Evolutionary conservation across 1,139 yeast species (phyloP).

Genomic region (Sugiyamaella castrensis): DNA sequence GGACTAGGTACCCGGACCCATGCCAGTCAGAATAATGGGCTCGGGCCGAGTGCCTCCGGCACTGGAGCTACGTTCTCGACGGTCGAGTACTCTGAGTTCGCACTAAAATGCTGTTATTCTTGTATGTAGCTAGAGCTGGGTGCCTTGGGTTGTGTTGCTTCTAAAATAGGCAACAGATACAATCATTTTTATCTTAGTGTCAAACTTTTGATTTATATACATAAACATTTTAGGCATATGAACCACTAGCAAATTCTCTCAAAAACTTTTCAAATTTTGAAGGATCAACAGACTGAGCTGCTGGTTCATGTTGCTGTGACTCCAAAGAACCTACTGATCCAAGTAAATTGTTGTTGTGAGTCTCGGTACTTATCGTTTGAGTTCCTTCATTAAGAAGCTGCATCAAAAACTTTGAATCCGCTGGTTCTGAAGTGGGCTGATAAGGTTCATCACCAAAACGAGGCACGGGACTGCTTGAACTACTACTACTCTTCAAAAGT

Average conservation of each 20-base stretch:
- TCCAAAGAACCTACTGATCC: background rate
- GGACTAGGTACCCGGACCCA: too few relatives aligned
- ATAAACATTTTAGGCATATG: slow-evolving; percentile 2
- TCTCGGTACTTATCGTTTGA: background rate
- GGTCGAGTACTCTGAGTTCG: too few relatives aligned
- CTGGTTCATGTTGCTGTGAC: background rate
- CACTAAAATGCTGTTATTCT: too few relatives aligned
- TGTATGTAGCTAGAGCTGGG: too few relatives aligned
- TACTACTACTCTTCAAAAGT: background rate
- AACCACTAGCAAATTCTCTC: slow-evolving; percentile 9
- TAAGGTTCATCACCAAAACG: background rate
- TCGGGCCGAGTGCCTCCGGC: too few relatives aligned
- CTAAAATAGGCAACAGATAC: too few relatives aligned
- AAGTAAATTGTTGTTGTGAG: background rate
- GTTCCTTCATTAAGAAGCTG: slow-evolving; percentile 1
- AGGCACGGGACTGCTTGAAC: background rate
- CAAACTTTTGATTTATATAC: background rate
- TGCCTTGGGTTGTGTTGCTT: too few relatives aligned
- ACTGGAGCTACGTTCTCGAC: too few relatives aligned
- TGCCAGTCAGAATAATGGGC: too few relatives aligned
- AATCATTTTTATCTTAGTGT: background rate
- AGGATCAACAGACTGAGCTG: background rate
- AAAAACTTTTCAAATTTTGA: slow-evolving; percentile 4
- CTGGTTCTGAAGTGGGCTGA: background rate
- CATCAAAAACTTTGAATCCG: background rate